Conservation (phyloP, 495 filamentous ascomycete genomes). For the Penicillium nucicola region DNA sequence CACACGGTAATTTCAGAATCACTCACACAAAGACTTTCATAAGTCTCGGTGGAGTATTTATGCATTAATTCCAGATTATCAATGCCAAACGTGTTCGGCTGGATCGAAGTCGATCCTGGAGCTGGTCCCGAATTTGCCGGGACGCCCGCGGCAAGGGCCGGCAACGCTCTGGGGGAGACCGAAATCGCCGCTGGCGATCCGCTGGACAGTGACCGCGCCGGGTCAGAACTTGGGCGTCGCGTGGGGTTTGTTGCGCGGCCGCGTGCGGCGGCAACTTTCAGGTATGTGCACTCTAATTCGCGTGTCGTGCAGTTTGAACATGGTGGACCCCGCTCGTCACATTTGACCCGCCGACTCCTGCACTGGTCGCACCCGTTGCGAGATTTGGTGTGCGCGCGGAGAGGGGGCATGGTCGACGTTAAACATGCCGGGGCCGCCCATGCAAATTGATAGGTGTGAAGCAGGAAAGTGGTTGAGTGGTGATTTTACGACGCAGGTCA, state of each 20-base stretch:
- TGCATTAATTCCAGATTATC: conserved; percentile 26
- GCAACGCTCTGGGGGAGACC: no score
- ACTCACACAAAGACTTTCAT: conserved; percentile 17
- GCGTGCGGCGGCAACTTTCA: conserved; percentile 14
- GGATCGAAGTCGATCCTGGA: background rate
- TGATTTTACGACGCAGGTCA: background rate
- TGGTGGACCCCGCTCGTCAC: conserved; percentile 36
- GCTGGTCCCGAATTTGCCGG: no score
- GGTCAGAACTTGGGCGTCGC: background rate
- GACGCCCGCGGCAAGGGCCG: no score
- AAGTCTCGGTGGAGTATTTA: conserved; percentile 23
- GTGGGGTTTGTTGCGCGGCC: background rate
- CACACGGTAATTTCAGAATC: conserved; percentile 21
- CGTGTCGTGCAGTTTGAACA: conserved; percentile 34
- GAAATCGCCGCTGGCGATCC: background rate
- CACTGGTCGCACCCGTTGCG: conserved; percentile 53
- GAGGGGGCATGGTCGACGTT: conserved; percentile 20
- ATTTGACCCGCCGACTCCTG: conserved; percentile 52
- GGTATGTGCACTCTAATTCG: conserved; percentile 29
- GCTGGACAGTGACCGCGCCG: background rate
- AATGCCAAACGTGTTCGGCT: conserved; percentile 5
- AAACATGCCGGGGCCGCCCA: background rate
- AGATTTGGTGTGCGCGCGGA: conserved; percentile 52
- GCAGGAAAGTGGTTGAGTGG: background rate
- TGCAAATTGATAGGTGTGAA: background rate